Base-by-base conservation (phyloP, 2,329 filamentous ascomycete genomes). In the Paraphoma chrysanthemicola region DNA sequence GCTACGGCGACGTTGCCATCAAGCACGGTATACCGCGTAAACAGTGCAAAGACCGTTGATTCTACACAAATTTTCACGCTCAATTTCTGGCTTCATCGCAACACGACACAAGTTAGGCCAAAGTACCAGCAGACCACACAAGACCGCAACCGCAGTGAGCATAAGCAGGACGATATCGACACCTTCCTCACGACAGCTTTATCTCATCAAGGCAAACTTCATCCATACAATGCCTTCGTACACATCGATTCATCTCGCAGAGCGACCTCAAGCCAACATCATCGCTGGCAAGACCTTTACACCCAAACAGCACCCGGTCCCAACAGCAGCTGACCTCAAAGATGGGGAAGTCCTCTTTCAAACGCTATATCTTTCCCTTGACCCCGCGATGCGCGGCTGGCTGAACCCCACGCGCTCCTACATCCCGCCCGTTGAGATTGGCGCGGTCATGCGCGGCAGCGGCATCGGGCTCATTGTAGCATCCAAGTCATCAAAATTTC, bases 321-420 rank as follows among this genome's bases (percentile, higher is more conserved):
- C 81, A 6, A 65, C 71, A 1, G 75, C 77, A 39, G 66, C 71
- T 1, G 80, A 85, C 57, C 80, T 90, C 42, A 82, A 88, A 71
- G 83, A 87, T 79, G 88, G 88, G 62, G 78, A 91, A 69, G 80
- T 91, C 53, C 81, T 92, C 56, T 79, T 83, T 54, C 78, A 81
- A 55, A 78, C 78, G 1, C 79, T 89, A 57, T 91, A 91, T 69
- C 81, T 91, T 44, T 88, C 86, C 9, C 81, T 92, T 39, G 90
- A 92, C 75, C 89, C 90, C 1, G 88, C 89, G n/a, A 91, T 91
- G 89, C 84, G 90, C 66, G 86, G 86, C 56, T 91, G 88, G 88
- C 76, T 92, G 17, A 89, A 85, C 44, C 54, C 65, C 14, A 68
- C 78, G 38, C 79, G 85, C 30, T 85, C 88, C 1, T 92, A 92